Base-by-base conservation (phyloP, 805 yeast genomes). In the Kuraishia molischiana region DNA sequence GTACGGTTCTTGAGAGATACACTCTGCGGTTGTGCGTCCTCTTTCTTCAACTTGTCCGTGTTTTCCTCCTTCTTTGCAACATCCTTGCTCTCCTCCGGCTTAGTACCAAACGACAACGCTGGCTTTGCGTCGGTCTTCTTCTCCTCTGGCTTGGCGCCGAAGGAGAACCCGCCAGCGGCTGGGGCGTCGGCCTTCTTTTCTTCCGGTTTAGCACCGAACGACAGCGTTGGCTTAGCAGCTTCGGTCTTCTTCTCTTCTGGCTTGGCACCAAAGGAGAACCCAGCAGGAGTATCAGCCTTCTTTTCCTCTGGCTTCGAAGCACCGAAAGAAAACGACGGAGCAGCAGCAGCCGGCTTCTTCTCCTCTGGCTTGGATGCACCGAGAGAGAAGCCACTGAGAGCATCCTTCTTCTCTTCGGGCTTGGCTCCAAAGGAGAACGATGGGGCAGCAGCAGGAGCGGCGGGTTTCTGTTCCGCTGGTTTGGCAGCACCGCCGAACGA, bases 1-100 rank as follows among this genome's bases (percentile, higher is more conserved):
- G 96, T 86, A 56, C 86, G 86, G 60, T 92, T 92, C 49, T 85
- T 87, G 28, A 92, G 70, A 4, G 95, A 76, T 3, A 86, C 71
- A 24, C 83, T 82, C 40, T 77, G 69, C 4, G 86, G 79, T 42
- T 74, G 75, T 21, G 77, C 69, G 29, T 72, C 49, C n/a, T 46
- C 49, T 14, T 31, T n/a, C n/a, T 19, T 37, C n/a, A 17, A 13
- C 21, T 24, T 20, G 38, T 29, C 14, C 15, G 21, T 22, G 26
- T 22, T 28, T 32, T 29, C 38, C 9, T 35, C 41, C 5, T 20
- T 38, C 18, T 30, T 33, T 22, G 36, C 29, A 20, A 19, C 40
- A 26, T 21, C 29, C 38, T 44, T 24, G 32, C 29, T 19, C 37
- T 44, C 40, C 28, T 32, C n/a, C 5, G 36, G 33, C 30, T 26